Evolutionary conservation across 148 eudicot genomes (phyloP).

Genomic region (Cornus florida): DNA sequence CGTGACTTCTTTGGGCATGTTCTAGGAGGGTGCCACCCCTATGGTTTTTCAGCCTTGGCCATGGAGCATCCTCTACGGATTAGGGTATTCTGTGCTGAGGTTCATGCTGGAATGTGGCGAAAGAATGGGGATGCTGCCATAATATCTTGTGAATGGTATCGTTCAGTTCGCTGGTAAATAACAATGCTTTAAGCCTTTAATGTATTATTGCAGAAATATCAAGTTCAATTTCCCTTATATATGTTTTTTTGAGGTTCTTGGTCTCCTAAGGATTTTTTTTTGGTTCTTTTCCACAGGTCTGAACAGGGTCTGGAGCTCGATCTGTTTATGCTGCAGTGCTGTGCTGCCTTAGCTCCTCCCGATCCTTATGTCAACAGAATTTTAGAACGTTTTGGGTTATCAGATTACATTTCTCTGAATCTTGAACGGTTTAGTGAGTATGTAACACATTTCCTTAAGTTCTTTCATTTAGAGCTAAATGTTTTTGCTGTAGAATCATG

Average conservation of each 20-base stretch:
- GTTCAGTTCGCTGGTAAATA: slow-evolving; percentile 82
- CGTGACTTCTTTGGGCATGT: slow-evolving; percentile 60
- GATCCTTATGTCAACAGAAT: slow-evolving; percentile 75
- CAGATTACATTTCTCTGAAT: slow-evolving; percentile 62
- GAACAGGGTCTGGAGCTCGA: slow-evolving; percentile 82
- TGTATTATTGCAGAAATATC: background rate
- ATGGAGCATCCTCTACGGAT: slow-evolving; percentile 97
- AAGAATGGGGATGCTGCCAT: slow-evolving; percentile 89
- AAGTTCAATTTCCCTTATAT: background rate
- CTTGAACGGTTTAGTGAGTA: slow-evolving; percentile 82
- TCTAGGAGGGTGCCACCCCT: slow-evolving; percentile 77
- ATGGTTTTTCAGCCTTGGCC: slow-evolving; percentile 80
- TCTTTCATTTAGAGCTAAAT: background rate
- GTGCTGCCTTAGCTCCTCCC: slow-evolving; percentile 98
- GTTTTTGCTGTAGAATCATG: background rate
- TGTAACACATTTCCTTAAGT: slow-evolving; percentile 42
- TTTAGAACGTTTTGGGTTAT: slow-evolving; percentile 76
- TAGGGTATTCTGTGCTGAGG: slow-evolving; percentile 92
- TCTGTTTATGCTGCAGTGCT: slow-evolving; percentile 82
- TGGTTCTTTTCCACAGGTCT: slow-evolving; percentile 58
- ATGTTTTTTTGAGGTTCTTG: background rate
- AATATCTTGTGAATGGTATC: slow-evolving; percentile 76
- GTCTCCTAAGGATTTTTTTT: slow-evolving; percentile 5
- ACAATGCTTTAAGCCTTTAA: background rate
- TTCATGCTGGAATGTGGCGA: slow-evolving; percentile 98